These are phyloP conservation scores for Neoboletus subvelutipes DNA, from an alignment of 768 basidiomycete genomes.

Conservation along the genomic window DNA sequence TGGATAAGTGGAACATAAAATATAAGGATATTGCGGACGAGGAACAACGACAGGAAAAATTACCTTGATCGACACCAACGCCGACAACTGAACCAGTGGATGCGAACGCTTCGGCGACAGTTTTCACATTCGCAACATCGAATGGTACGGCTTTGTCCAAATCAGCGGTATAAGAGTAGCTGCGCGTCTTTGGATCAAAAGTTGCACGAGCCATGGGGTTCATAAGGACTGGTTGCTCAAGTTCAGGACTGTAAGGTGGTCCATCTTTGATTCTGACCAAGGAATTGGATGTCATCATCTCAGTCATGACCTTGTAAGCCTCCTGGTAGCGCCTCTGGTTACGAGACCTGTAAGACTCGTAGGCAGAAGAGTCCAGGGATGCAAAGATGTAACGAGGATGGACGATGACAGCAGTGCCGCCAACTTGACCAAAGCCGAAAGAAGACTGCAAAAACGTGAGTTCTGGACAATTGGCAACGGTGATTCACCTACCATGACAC, in stretches of 20 bases:
- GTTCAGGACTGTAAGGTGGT: conserved; percentile 83
- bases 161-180: conserved; percentile 75
- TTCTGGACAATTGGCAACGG: neutral
- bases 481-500: conserved; percentile 67
- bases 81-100: conserved; percentile 56
- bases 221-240: conserved; percentile 83
- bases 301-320: conserved; percentile 89
- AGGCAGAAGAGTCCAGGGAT: conserved; percentile 72
- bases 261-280: conserved; percentile 94
- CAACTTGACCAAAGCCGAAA: conserved; percentile 98
- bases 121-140: conserved; percentile 67
- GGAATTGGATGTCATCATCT: conserved; percentile 92
- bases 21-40: conserved; percentile 3
- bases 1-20: conserved; percentile 27
- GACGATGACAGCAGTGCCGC: conserved; percentile 84
- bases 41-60: conserved; percentile 14
- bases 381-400: conserved; percentile 92
- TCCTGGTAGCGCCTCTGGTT: conserved; percentile 65
- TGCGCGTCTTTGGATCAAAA: conserved; percentile 80
- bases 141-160: conserved; percentile 50
- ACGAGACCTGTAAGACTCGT: conserved; percentile 71
- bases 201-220: conserved; percentile 90
- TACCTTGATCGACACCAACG: conserved; percentile 89
- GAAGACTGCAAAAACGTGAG: conserved; percentile 57
- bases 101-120: conserved; percentile 46